phyloP scores from a whole-genome alignment of 176 grass and related monocot genomes.

The Melocanna baccifera region DNA sequence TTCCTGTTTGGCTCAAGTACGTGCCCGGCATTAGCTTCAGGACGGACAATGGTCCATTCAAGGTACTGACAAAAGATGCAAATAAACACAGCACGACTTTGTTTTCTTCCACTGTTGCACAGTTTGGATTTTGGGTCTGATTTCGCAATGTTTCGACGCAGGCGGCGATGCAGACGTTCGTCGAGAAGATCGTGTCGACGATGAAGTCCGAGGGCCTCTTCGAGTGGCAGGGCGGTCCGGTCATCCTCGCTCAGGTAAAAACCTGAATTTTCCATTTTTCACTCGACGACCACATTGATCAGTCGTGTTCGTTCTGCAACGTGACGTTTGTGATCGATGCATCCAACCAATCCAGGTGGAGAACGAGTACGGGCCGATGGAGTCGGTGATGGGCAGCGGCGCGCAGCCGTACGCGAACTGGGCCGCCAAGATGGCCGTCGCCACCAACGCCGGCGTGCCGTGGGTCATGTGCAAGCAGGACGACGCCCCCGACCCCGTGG shows the following conservation, averaged over 20 bases:
- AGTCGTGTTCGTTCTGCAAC: not conserved
- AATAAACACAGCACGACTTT: not conserved
- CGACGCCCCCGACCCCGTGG: conserved; percentile 94
- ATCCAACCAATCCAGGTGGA: conserved; percentile 50
- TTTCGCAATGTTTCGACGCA: conserved; percentile 3
- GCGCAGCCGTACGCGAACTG: conserved; percentile 72
- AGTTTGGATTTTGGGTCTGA: not conserved
- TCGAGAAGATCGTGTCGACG: conserved; percentile 91
- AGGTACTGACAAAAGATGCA: conserved; percentile 36
- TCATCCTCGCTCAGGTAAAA: conserved; percentile 72
- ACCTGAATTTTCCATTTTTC: not conserved
- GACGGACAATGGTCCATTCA: conserved; percentile 87
- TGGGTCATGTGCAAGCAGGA: conserved; percentile 99
- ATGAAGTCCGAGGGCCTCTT: conserved; percentile 85
- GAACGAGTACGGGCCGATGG: conserved; percentile 94
- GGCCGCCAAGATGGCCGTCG: conserved; percentile 92
- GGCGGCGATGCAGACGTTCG: conserved; percentile 84
- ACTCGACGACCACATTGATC: not conserved
- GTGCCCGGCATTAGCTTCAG: conserved; percentile 92
- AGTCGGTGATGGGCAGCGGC: conserved; percentile 67
- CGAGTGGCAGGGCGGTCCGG: conserved; percentile 84
- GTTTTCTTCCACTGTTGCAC: not conserved
- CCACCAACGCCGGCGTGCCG: conserved; percentile 71
- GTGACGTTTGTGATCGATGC: not conserved
- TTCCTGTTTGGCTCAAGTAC: conserved; percentile 97